Conservation (phyloP, 768 basidiomycete genomes). For the Xanthoconium stramineum region DNA sequence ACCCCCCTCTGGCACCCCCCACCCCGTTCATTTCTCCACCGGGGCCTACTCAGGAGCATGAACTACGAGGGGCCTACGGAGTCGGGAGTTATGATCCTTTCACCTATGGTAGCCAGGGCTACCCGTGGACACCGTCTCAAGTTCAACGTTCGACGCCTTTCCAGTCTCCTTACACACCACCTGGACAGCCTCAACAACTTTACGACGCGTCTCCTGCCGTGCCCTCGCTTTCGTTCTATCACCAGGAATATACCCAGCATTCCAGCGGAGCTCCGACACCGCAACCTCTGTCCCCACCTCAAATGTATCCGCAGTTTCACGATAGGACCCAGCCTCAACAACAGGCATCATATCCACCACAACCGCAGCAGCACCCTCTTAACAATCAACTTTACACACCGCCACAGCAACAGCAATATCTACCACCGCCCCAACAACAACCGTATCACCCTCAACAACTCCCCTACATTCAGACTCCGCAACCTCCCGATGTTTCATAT, state of each 20-base stretch:
- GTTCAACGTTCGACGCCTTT: constrained; percentile 6
- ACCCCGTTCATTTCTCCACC: not conserved
- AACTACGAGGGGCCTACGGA: not conserved
- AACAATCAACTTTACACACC: constrained; percentile 11
- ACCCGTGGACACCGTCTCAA: constrained; percentile 4
- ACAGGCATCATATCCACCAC: constrained; percentile 6
- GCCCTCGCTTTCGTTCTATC: constrained; percentile 1
- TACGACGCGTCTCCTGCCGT: constrained; percentile 1
- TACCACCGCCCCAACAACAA: constrained; percentile 7
- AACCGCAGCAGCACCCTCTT: constrained; percentile 8
- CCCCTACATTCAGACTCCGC: constrained; percentile 14
- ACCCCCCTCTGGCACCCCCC: constrained; percentile 4
- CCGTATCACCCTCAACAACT: constrained; percentile 12
- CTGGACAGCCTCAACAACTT: constrained; percentile 15
- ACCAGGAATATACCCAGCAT: constrained; percentile 18
- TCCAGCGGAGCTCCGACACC: constrained; percentile 4
- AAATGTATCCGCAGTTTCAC: constrained; percentile 8
- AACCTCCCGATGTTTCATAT: constrained; percentile 12
- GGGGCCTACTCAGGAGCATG: not conserved
- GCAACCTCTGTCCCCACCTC: constrained; percentile 12
- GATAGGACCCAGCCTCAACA: constrained; percentile 15
- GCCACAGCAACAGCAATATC: constrained; percentile 9
- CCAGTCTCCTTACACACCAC: constrained; percentile 8
- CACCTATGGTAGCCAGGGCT: constrained; percentile 2
- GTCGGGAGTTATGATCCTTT: not conserved